phyloP scores from a whole-genome alignment of 23 red algal species.

The Gracilaria domingensis region DNA sequence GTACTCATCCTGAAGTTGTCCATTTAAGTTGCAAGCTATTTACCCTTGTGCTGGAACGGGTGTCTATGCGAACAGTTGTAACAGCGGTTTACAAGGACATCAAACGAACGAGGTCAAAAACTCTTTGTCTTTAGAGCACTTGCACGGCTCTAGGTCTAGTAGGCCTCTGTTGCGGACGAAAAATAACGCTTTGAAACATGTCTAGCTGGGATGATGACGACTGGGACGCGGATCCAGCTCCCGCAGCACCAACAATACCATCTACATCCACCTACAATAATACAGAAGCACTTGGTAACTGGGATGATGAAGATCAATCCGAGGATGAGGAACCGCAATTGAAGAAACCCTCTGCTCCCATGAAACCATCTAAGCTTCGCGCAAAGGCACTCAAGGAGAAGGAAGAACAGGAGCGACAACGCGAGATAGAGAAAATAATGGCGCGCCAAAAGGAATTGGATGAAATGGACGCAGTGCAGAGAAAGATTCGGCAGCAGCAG shows the following conservation, averaged over 20 bases:
- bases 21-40: no score
- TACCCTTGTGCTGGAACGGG: no score
- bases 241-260: conserved; percentile 1
- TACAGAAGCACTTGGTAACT: conserved; percentile 21
- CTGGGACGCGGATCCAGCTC: conserved; percentile 26
- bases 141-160: background rate
- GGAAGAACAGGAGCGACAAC: conserved; percentile 40
- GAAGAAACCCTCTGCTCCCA: conserved; percentile 64
- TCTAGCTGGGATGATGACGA: conserved; percentile 64
- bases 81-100: no score
- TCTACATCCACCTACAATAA: background rate
- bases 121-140: background rate
- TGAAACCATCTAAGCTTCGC: conserved; percentile 59
- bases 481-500: conserved; percentile 64
- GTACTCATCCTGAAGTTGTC: no score
- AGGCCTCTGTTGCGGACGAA: background rate
- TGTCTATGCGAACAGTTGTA: no score
- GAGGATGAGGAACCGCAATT: conserved; percentile 20
- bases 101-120: no score
- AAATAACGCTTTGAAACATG: background rate
- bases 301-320: conserved; percentile 65
- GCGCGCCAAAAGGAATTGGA: conserved; percentile 67
- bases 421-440: conserved; percentile 37
- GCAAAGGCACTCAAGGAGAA: conserved; percentile 58
- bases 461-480: conserved; percentile 50